phyloP scores from a whole-genome alignment of 2,329 filamentous ascomycete species.

The Moelleriella libera region DNA sequence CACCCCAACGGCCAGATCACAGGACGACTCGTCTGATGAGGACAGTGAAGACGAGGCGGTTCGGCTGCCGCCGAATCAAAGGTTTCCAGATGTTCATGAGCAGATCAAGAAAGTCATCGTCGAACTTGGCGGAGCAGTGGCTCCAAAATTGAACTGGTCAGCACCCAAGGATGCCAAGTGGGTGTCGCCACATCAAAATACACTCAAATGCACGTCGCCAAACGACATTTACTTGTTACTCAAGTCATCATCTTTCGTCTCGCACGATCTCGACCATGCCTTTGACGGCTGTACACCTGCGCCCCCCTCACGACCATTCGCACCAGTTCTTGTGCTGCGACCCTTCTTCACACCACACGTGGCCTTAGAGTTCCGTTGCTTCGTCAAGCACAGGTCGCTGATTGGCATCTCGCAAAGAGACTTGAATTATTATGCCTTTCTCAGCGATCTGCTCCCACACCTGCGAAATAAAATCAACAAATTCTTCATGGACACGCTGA shows the following conservation, averaged over 20 bases:
- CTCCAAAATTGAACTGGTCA: conserved; percentile 95
- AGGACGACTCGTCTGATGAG: conserved; percentile 27
- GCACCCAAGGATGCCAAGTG: conserved; percentile 91
- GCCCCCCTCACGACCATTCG: conserved; percentile 33
- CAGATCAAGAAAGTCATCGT: conserved; percentile 63
- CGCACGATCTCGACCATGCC: conserved; percentile 84
- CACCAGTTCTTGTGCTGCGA: conserved; percentile 71
- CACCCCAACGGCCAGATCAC: conserved; percentile 13
- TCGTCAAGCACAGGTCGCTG: conserved; percentile 70
- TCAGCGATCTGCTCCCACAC: conserved; percentile 47
- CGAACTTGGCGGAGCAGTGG: conserved; percentile 72
- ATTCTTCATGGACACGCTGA: conserved; percentile 64
- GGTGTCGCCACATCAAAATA: conserved; percentile 75
- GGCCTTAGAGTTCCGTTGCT: conserved; percentile 87
- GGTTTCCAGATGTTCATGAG: conserved; percentile 60
- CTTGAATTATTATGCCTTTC: conserved; percentile 78
- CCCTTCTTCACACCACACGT: conserved; percentile 84
- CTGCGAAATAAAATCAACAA: conserved; percentile 55
- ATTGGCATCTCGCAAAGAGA: conserved; percentile 82
- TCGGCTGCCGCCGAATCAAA: conserved; percentile 33
- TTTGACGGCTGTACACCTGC: conserved; percentile 55
- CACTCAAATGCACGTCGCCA: conserved; percentile 74
- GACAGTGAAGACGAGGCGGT: conserved; percentile 31
- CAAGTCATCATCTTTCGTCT: conserved; percentile 89
- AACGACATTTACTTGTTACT: conserved; percentile 90